Percentiles rank a stretch among this genome's conserved stretches.
Conservation (phyloP, 805 yeast species). For the Scheffersomyces spartinae region DNA sequence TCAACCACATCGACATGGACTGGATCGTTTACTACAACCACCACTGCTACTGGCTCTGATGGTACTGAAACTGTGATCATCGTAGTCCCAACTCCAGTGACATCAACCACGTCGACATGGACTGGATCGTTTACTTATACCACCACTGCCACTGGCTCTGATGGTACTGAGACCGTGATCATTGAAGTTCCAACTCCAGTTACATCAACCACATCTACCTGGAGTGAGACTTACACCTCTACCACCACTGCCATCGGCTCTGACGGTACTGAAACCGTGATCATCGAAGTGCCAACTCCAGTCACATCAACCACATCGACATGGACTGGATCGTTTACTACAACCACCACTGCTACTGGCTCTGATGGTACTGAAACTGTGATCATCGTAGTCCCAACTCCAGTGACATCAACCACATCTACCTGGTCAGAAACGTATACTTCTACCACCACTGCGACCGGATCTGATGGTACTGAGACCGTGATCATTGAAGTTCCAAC, state of each 20-base stretch:
- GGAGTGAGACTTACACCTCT: constrained; percentile 6
- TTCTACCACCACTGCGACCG: constrained; percentile 4
- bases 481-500: constrained; percentile 7
- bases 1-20: constrained; percentile 6
- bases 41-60: constrained; percentile 9
- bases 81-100: constrained; percentile 6
- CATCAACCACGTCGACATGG: constrained; percentile 4
- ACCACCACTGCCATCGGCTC: constrained; percentile 4
- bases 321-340: constrained; percentile 1
- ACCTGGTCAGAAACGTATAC: constrained; percentile 5
- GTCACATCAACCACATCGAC: constrained; percentile 5
- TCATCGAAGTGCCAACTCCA: constrained; percentile 9
- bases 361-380: constrained; percentile 5
- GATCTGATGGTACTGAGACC: constrained; percentile 4
- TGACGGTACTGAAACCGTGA: constrained; percentile 7
- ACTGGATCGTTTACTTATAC: constrained; percentile 4
- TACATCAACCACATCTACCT: constrained; percentile 3
- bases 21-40: constrained; percentile 8
- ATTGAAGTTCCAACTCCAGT: constrained; percentile 9
- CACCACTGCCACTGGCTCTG: constrained; percentile 4
- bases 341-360: constrained; percentile 6
- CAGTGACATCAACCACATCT: constrained; percentile 4
- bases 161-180: constrained; percentile 7
- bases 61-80: constrained; percentile 10
- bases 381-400: constrained; percentile 6